phyloP scores from a whole-genome alignment of 768 basidiomycete genomes.

The Cytidiella melzeri region DNA sequence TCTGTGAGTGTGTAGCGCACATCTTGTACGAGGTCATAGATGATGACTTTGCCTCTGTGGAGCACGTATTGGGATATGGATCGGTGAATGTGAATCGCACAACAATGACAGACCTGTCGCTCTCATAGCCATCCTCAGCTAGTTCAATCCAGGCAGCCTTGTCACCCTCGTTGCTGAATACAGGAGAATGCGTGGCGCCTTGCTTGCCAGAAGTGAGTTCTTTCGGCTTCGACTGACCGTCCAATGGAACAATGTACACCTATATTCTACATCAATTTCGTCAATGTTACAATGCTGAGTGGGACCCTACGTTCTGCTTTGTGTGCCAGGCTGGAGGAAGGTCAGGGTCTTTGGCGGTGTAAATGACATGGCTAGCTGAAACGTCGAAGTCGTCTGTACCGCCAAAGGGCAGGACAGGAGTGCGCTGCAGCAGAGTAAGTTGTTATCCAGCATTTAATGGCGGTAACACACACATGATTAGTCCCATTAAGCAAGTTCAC shows the following conservation, averaged over 20 bases:
- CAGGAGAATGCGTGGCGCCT: constrained; percentile 74
- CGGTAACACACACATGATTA: constrained; percentile 63
- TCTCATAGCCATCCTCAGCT: constrained; percentile 83
- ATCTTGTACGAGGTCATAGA: constrained; percentile 67
- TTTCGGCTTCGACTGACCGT: constrained; percentile 40
- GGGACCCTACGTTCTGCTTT: constrained; percentile 70
- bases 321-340: constrained; percentile 82
- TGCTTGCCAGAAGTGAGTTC: constrained; percentile 81
- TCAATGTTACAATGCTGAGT: too few relatives aligned
- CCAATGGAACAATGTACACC: constrained; percentile 67
- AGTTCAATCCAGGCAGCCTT: constrained; percentile 88
- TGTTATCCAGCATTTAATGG: too few relatives aligned
- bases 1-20: constrained; percentile 71
- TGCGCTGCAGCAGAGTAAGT: too few relatives aligned
- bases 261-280: too few relatives aligned
- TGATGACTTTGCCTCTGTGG: constrained; percentile 66
- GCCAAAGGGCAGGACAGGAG: constrained; percentile 86
- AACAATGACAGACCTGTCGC: constrained; percentile 51
- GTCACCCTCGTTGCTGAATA: constrained; percentile 58
- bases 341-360: constrained; percentile 80
- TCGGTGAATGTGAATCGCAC: neutral
- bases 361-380: constrained; percentile 61
- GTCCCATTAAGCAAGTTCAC: constrained; percentile 61
- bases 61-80: neutral
- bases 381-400: constrained; percentile 77